A percentile compares a stretch with the other conserved stretches of the same genome.
Evolutionary conservation across 2,329 filamentous ascomycete genomes (phyloP).

Genomic region (Ustulina deusta): DNA sequence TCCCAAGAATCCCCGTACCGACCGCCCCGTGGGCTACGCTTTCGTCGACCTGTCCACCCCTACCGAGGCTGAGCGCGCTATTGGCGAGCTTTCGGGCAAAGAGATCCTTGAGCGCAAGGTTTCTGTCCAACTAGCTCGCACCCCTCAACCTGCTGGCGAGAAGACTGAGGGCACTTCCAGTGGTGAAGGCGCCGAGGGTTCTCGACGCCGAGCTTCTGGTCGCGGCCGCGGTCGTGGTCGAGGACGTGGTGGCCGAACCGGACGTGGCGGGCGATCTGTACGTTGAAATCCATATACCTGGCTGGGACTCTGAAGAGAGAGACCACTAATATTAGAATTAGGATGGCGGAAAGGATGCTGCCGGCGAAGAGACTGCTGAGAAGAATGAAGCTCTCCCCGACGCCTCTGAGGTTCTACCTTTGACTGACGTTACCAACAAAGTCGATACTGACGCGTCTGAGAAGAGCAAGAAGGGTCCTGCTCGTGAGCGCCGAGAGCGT

Average conservation of each 20-base stretch:
- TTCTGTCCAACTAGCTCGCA: constrained; percentile 97
- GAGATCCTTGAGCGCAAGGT: constrained; percentile 99
- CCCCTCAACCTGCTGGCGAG: constrained; percentile 87
- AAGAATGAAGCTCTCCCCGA: constrained; percentile 59
- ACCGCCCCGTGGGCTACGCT: constrained; percentile 97
- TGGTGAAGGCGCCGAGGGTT: constrained; percentile 79
- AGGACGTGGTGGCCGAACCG: constrained; percentile 74
- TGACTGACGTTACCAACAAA: constrained; percentile 69
- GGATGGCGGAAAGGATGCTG: constrained; percentile 63
- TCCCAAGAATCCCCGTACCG: constrained; percentile 98
- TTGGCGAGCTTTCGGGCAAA: constrained; percentile 94
- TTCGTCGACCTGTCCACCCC: constrained; percentile 98
- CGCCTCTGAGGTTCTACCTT: constrained; percentile 66
- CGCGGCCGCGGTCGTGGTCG: constrained; percentile 75
- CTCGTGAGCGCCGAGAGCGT: constrained; percentile 79
- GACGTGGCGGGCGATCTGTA: constrained; percentile 70
- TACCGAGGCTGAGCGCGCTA: constrained; percentile 93
- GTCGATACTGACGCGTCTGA: constrained; percentile 52
- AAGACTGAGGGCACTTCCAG: constrained; percentile 77
- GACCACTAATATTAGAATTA: constrained; percentile 32
- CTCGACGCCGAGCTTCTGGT: constrained; percentile 71
- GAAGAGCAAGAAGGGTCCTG: constrained; percentile 61
- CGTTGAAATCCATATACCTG: constrained; percentile 47
- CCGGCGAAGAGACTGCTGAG: constrained; percentile 61
- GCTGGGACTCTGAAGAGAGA: constrained; percentile 31